A percentile compares a stretch with the other conserved stretches of the same genome.
Conservation (phyloP, 768 basidiomycete species). For the Agaricus subrufescens region DNA sequence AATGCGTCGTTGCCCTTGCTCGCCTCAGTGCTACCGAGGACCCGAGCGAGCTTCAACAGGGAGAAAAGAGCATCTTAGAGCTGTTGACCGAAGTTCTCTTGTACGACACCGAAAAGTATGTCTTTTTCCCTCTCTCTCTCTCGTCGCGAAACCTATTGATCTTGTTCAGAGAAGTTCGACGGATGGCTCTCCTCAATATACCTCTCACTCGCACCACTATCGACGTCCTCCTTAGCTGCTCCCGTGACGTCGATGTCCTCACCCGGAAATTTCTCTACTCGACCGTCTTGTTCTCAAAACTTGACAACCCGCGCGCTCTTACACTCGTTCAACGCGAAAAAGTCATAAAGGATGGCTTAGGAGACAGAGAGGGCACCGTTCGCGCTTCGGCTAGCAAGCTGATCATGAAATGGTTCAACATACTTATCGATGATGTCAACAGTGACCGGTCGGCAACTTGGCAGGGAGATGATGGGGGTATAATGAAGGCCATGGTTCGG, state of each 20-base stretch:
- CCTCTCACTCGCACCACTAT: constrained; percentile 61
- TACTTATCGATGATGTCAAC: constrained; percentile 37
- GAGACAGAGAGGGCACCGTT: constrained; percentile 83
- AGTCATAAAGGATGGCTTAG: constrained; percentile 82
- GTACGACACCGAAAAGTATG: constrained; percentile 69
- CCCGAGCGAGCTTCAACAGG: constrained; percentile 43
- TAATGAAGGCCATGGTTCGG: constrained; percentile 39
- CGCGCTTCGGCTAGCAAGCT: constrained; percentile 78
- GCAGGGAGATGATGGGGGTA: constrained; percentile 41
- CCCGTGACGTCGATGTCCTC: constrained; percentile 79
- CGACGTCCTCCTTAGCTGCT: constrained; percentile 65
- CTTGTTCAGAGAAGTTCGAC: constrained; percentile 77
- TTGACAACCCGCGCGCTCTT: constrained; percentile 67
- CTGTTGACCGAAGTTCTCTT: constrained; percentile 64
- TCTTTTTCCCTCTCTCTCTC: neutral
- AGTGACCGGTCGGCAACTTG: constrained; percentile 26
- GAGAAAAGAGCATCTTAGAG: constrained; percentile 52
- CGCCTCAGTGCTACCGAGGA: constrained; percentile 74
- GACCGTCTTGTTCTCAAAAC: constrained; percentile 46
- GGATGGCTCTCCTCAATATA: constrained; percentile 77
- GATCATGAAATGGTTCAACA: constrained; percentile 78
- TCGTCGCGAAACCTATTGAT: neutral
- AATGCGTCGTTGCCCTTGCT: constrained; percentile 78
- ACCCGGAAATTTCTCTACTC: constrained; percentile 79
- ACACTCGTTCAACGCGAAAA: constrained; percentile 79